These are phyloP conservation scores for Coemansia sp. DNA, from an alignment of 192 early-diverging fungal species.

Conservation along the genomic window DNA sequence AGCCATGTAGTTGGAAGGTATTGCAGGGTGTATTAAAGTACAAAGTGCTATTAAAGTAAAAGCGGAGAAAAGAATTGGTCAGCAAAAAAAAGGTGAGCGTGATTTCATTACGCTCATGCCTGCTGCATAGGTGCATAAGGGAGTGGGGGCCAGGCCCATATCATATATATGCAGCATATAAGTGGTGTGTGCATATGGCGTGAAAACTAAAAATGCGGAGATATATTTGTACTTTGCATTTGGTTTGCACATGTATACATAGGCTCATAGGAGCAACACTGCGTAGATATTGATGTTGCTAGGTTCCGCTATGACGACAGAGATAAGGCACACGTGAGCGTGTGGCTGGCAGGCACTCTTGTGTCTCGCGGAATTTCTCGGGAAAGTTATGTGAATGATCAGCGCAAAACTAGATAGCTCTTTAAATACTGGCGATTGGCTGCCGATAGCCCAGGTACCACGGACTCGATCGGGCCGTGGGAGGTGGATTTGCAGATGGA, in stretches of 20 bases:
- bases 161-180: too few relatives aligned
- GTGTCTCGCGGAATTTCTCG: slow-evolving; percentile 1
- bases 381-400: neutral
- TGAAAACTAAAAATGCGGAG: neutral
- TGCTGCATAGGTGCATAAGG: neutral
- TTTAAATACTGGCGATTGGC: neutral
- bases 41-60: neutral
- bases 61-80: neutral
- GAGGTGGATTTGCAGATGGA: neutral
- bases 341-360: neutral
- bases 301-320: neutral
- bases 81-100: neutral
- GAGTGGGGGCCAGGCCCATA: too few relatives aligned
- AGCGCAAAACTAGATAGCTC: neutral
- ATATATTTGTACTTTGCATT: neutral
- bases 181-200: neutral
- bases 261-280: neutral
- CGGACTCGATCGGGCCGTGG: neutral
- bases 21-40: neutral
- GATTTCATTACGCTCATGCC: neutral
- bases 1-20: slow-evolving; percentile 4
- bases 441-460: neutral
- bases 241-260: neutral
- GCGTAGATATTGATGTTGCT: neutral
- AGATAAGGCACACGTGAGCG: neutral